A percentile compares a stretch with the other conserved stretches of the same genome.
Evolutionary conservation across 345 rosid genomes (phyloP).

Genomic region (Syzygium oleosum): DNA sequence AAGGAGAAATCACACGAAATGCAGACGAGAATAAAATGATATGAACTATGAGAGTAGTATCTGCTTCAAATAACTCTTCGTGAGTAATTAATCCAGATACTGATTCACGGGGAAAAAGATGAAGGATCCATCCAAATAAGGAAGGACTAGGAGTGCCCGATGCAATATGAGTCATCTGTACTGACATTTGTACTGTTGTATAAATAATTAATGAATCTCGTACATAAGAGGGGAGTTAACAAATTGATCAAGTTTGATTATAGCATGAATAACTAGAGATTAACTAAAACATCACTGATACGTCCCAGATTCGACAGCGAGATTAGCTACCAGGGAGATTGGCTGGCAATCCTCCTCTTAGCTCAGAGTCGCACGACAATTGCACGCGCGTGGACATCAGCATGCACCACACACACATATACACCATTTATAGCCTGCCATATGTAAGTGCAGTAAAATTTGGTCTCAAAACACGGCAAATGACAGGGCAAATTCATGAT

Average conservation of each 20-base stretch:
- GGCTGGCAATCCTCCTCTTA: background rate
- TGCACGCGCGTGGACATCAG: background rate
- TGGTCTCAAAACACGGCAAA: background rate
- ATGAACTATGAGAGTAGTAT: background rate
- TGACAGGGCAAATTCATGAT: background rate
- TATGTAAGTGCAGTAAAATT: background rate
- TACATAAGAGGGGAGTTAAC: background rate
- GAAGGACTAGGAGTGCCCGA: background rate
- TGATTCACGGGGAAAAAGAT: background rate
- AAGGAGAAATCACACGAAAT: background rate
- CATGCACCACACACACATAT: background rate
- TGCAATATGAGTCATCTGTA: background rate
- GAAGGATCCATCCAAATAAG: background rate
- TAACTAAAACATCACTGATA: background rate
- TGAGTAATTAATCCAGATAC: background rate
- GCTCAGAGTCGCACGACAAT: background rate
- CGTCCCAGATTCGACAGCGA: background rate
- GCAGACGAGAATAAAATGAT: background rate
- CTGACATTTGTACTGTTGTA: background rate
- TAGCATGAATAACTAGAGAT: background rate
- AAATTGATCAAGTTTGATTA: background rate
- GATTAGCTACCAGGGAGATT: background rate
- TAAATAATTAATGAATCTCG: background rate
- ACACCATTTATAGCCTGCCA: background rate
- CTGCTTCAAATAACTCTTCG: background rate